These are phyloP conservation scores for Avena insularis DNA, from an alignment of 176 grass and related monocot species.

Conservation along the genomic window DNA sequence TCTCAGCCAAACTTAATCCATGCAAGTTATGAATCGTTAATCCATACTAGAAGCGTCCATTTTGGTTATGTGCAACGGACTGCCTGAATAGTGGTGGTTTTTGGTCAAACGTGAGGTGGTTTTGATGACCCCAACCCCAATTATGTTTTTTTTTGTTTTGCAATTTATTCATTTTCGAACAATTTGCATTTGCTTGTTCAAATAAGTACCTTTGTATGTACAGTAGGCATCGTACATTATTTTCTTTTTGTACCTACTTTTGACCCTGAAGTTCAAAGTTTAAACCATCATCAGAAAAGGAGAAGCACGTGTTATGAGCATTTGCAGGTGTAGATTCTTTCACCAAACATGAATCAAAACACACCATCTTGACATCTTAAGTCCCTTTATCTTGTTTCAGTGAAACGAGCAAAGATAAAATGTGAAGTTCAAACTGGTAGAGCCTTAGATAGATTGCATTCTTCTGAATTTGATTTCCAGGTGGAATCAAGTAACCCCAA, in stretches of 20 bases:
- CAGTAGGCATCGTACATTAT: background rate
- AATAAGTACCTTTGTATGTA: background rate
- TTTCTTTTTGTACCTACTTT: slow-evolving; percentile 6
- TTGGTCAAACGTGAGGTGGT: too few species aligned
- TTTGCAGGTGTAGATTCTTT: slow-evolving; percentile 25
- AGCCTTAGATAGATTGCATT: background rate
- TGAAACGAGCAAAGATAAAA: background rate
- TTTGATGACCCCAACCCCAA: too few species aligned
- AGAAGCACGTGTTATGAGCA: background rate
- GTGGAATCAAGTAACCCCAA: background rate
- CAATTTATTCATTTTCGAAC: background rate
- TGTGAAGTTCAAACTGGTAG: slow-evolving; percentile 20
- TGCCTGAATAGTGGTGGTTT: too few species aligned
- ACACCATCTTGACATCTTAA: slow-evolving; percentile 1
- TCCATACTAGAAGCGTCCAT: too few species aligned
- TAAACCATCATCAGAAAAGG: slow-evolving; percentile 1
- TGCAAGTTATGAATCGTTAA: too few species aligned
- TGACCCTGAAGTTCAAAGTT: background rate
- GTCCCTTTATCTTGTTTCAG: slow-evolving; percentile 15
- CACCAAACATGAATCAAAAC: slow-evolving; percentile 26
- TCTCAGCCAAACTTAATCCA: too few species aligned
- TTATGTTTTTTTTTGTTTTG: background rate
- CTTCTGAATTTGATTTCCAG: slow-evolving; percentile 8
- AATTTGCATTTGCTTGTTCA: slow-evolving; percentile 18
- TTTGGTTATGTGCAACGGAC: too few species aligned